Percentiles rank a stretch among this genome's conserved stretches.
Evolutionary conservation across 768 basidiomycete genomes (phyloP).

Genomic region (Boletales sp.): DNA sequence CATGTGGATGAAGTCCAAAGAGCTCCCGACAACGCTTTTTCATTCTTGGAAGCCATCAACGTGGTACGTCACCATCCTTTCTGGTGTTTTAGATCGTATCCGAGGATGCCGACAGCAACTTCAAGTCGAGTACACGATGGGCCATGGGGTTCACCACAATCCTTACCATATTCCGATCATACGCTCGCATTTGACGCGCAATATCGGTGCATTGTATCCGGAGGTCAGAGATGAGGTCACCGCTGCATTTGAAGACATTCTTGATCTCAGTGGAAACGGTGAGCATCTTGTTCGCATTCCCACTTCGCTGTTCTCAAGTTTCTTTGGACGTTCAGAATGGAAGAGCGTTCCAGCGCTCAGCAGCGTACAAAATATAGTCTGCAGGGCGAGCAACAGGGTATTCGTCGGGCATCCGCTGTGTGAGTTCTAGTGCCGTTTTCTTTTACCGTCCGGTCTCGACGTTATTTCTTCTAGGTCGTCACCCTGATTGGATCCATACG

Average conservation of each 20-base stretch:
- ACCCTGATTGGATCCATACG: slow-evolving; percentile 32
- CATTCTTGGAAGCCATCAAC: slow-evolving; percentile 26
- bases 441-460: background rate
- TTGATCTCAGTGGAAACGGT: slow-evolving; percentile 22
- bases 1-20: slow-evolving; percentile 39
- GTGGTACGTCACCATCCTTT: slow-evolving; percentile 27
- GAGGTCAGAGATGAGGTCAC: slow-evolving; percentile 42
- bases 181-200: slow-evolving; percentile 33
- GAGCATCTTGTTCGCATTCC: background rate
- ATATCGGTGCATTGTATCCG: slow-evolving; percentile 35
- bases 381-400: slow-evolving; percentile 40
- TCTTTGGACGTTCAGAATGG: slow-evolving; percentile 39
- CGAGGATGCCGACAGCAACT: slow-evolving; percentile 25
- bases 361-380: slow-evolving; percentile 35
- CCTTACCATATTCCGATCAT: slow-evolving; percentile 30
- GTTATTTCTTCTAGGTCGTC: slow-evolving; percentile 30
- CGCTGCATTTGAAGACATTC: slow-evolving; percentile 35
- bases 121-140: slow-evolving; percentile 37
- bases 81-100: too few relatives aligned
- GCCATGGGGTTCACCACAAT: slow-evolving; percentile 25
- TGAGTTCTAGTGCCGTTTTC: slow-evolving; percentile 7
- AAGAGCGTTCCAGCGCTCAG: slow-evolving; percentile 24
- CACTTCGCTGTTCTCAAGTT: too few relatives aligned
- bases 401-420: slow-evolving; percentile 49
- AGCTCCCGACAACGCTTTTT: slow-evolving; percentile 37